phyloP scores from a whole-genome alignment of 1,284 basidiomycete species.

The Volvariella volvacea region DNA sequence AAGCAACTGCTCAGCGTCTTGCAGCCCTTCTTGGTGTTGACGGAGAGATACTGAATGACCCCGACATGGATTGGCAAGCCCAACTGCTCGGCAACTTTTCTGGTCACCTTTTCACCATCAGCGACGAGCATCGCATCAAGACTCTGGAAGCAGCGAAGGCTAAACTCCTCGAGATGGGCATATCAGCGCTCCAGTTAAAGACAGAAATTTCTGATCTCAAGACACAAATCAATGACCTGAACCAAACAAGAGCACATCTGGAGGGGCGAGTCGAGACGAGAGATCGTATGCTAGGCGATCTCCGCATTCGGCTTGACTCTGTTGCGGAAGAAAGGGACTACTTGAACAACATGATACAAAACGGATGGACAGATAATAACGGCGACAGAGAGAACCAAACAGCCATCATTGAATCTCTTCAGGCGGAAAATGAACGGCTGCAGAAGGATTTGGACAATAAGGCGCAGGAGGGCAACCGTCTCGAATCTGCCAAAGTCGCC shows the following conservation, averaged over 20 bases:
- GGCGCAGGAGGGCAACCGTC: neutral
- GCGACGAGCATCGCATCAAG: conserved; percentile 10
- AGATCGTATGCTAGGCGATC: conserved; percentile 11
- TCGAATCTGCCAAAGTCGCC: neutral
- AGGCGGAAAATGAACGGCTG: neutral
- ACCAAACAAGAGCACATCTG: conserved; percentile 24
- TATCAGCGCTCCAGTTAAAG: conserved; percentile 34
- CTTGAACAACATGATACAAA: neutral
- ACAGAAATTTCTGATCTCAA: conserved; percentile 32
- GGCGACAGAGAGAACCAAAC: neutral
- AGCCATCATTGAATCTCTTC: neutral
- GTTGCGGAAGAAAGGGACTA: neutral
- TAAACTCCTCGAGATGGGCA: conserved; percentile 39
- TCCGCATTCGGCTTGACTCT: neutral
- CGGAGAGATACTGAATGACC: conserved; percentile 31
- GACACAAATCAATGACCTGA: conserved; percentile 22
- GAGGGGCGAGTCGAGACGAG: conserved; percentile 12
- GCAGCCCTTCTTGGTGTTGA: conserved; percentile 44
- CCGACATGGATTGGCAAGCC: conserved; percentile 52
- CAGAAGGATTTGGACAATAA: neutral
- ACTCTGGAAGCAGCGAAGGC: conserved; percentile 16
- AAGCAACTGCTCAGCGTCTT: conserved; percentile 37
- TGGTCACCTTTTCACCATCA: conserved; percentile 43
- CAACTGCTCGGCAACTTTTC: conserved; percentile 55
- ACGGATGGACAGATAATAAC: neutral